Evolutionary conservation across 2,329 filamentous ascomycete species (phyloP), one percentile per base, ranked within the genome.

Genomic region (Ilyonectria robusta): DNA sequence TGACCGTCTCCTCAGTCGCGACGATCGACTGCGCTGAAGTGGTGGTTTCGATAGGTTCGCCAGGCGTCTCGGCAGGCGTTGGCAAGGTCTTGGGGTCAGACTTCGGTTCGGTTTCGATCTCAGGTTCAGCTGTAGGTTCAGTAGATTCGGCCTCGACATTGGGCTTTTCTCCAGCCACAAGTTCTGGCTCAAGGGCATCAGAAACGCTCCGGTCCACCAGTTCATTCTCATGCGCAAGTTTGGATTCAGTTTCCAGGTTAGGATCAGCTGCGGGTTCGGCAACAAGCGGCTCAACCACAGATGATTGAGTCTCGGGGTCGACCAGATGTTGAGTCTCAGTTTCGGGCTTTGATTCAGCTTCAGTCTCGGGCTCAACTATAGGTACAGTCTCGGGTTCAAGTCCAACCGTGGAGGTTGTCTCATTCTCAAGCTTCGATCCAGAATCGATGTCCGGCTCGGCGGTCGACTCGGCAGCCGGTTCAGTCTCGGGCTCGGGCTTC

Each of bases 281-380:
- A 69, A 56, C 42, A 59, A 66, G 57, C 61, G 33, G 59, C 62
- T 70, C 70, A 53, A 67, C 59, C 59, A 63, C 46, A 63, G 58
- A 54, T 17, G 21, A 15, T 69, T 66, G 65, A 58, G 26, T 61
- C 65, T 65, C 61, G 59, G 55, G 53, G 53, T 65, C 61, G 64
- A 65, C 66, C 64, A 67, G 47, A 69, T 66, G 62, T 72, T 73
- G 72, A 60, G 63, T 73, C 61, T 74, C 71, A 68, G 69, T 67
- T 72, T 75, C 66, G 61, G 63, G 69, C 70, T 76, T 72, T 57
- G 74, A 68, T 75, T 76, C 74, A 76, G 60, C 72, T 75, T 73
- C 72, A 74, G 71, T 71, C 62, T 75, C 68, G 71, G 70, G 70
- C 67, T 75, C 72, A 72, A 73, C 58, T 74, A 73, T 69, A 72